Evolutionary conservation across 1,284 basidiomycete species (phyloP), one percentile per base, ranked within the genome.

Genomic region (Ganoderma multipileum): DNA sequence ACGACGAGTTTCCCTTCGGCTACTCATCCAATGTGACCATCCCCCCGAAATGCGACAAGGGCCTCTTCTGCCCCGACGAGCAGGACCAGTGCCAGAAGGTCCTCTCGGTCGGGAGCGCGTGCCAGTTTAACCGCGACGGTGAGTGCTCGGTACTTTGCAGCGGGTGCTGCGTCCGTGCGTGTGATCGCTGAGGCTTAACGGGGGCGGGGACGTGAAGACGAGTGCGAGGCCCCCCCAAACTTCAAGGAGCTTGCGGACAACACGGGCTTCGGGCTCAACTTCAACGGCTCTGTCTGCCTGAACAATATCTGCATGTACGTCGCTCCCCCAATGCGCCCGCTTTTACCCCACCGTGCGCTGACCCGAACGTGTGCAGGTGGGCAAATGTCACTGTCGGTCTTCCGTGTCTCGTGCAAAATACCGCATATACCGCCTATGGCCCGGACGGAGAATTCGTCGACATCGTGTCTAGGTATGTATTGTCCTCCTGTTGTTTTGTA

Each of bases 111-210:
- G 90, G 86, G 36, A 89, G 87, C 70, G 76, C 85, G 16, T 97
- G 95, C 81, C 94, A 96, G 80, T 87, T 96, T 68, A 93, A 96
- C 79, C 89, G 95, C 64, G 95, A 97, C 79, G 94, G 95, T 94
- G 71, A 71, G 85, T 75, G 67, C 61, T 36, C 23, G n/a, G n/a
- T 11, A 23, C 12, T 20, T 52, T 42, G 41, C 7, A 7, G 47
- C 23, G n/a, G 9, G 47, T 39, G 26, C 58, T 12, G 33, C 42
- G 38, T 39, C 47, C 57, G 55, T 64, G 55, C 30, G 39, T 47
- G 44, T 8, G 23, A 41, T 61, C 23, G 44, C 61, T 62, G 28
- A 39, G 52, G 5, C n/a, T 52, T 39, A n/a, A 14, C 8, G 55
- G 28, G 47, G 39, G 36, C 39, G 38, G 18, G 0, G 75, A 95